Conservation (phyloP, 495 filamentous ascomycete species). For the Aspergillus conjunctus region DNA sequence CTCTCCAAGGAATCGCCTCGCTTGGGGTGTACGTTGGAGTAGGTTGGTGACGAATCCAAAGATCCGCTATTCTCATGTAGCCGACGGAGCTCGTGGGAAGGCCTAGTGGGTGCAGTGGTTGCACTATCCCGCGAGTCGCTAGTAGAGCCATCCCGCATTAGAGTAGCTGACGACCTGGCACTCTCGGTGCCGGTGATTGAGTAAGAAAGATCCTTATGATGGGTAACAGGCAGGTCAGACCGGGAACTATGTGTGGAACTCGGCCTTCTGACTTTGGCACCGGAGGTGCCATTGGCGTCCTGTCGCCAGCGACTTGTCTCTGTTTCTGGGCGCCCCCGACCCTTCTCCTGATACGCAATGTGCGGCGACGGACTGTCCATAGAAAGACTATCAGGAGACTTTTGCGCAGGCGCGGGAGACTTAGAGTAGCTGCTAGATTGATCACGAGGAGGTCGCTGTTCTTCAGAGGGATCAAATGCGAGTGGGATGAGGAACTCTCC, state of each 20-base stretch:
- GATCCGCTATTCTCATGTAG: conserved; percentile 42
- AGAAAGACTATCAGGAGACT: conserved; percentile 26
- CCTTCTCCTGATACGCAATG: conserved; percentile 89
- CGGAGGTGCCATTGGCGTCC: conserved; percentile 52
- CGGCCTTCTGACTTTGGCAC: conserved; percentile 59
- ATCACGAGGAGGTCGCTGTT: conserved; percentile 53
- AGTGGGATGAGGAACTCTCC: conserved; percentile 89
- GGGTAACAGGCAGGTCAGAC: conserved; percentile 46
- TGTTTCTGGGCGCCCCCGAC: conserved; percentile 55
- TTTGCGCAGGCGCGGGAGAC: conserved; percentile 37
- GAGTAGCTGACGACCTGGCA: conserved; percentile 29
- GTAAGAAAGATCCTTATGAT: conserved; percentile 38
- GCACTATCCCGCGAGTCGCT: conserved; percentile 28
- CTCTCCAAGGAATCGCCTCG: conserved; percentile 60
- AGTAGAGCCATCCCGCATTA: conserved; percentile 32
- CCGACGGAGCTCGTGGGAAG: conserved; percentile 43
- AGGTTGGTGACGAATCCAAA: conserved; percentile 38
- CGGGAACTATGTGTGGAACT: conserved; percentile 66
- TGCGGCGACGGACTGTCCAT: conserved; percentile 66
- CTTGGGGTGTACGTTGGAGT: conserved; percentile 46
- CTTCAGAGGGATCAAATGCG: conserved; percentile 80
- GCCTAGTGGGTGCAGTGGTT: conserved; percentile 34
- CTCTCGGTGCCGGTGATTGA: conserved; percentile 42
- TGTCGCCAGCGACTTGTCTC: conserved; percentile 48
- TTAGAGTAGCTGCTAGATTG: conserved; percentile 24